These are phyloP conservation scores for Harringtonia aguacate DNA, from an alignment of 2,329 filamentous ascomycete genomes.

Conservation along the genomic window DNA sequence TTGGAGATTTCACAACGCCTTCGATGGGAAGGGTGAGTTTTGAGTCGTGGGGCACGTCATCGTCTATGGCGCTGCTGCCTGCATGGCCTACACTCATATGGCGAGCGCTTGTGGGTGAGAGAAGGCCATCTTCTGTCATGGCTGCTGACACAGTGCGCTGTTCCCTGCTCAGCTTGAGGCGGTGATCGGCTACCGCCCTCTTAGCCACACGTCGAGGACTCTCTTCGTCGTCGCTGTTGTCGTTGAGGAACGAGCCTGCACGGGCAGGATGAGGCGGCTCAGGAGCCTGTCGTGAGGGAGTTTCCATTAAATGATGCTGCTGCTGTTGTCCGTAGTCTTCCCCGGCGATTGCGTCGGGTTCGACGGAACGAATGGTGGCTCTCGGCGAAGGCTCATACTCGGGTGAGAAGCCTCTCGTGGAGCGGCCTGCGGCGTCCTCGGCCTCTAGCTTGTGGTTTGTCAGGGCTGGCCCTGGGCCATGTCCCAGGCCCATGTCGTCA, in stretches of 20 bases:
- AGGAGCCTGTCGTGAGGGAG: constrained; percentile 23
- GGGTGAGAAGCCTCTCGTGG: constrained; percentile 56
- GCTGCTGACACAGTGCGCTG: constrained; percentile 11
- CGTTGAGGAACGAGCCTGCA: constrained; percentile 39
- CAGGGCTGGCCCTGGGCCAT: neutral
- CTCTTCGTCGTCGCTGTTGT: constrained; percentile 40
- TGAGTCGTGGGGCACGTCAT: constrained; percentile 19
- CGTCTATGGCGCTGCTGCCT: constrained; percentile 2
- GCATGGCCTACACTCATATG: neutral
- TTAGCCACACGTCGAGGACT: constrained; percentile 17
- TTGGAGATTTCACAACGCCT: constrained; percentile 23
- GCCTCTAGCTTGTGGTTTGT: constrained; percentile 3
- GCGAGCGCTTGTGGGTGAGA: neutral
- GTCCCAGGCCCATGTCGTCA: neutral
- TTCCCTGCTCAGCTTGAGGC: neutral
- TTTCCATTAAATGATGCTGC: constrained; percentile 17
- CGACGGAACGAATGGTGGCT: constrained; percentile 59
- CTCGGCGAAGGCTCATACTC: constrained; percentile 64
- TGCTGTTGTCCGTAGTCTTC: constrained; percentile 4
- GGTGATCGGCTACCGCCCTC: constrained; percentile 4
- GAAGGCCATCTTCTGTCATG: neutral
- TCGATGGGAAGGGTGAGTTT: constrained; percentile 33
- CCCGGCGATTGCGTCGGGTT: constrained; percentile 23
- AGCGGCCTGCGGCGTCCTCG: constrained; percentile 20
- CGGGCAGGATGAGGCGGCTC: constrained; percentile 21